A percentile compares a stretch with the other conserved stretches of the same genome.
phyloP scores from a whole-genome alignment of 2,329 filamentous ascomycete genomes.

The Mycosphaerella sp. region DNA sequence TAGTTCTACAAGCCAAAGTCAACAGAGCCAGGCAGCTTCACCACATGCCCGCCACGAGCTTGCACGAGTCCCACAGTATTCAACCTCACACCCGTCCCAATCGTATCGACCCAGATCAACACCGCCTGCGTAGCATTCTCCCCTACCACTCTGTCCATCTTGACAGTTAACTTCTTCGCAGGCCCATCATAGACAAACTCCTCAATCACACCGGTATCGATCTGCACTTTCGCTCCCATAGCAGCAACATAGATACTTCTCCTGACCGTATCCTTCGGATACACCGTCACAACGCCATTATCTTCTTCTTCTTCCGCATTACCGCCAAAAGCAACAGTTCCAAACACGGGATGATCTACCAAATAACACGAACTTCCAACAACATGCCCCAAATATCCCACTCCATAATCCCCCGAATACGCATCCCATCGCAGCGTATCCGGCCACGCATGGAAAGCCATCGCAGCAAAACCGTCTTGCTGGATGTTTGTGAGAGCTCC shows the following conservation, averaged over 20 bases:
- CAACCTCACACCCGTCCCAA: not conserved
- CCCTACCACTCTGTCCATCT: not conserved
- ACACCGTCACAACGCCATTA: constrained; percentile 31
- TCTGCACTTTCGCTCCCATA: constrained; percentile 38
- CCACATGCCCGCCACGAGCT: constrained; percentile 2
- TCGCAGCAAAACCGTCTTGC: constrained; percentile 49
- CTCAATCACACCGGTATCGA: constrained; percentile 43
- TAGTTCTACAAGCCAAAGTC: not conserved
- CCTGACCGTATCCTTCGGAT: constrained; percentile 45
- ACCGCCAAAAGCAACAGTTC: not conserved
- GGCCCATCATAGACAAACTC: constrained; percentile 34
- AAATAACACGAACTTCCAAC: not conserved
- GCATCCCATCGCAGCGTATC: constrained; percentile 53
- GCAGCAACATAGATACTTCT: constrained; percentile 46
- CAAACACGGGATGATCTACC: not conserved
- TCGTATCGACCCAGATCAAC: not conserved
- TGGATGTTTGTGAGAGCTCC: constrained; percentile 53
- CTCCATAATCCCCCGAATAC: constrained; percentile 53
- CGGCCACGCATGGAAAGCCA: constrained; percentile 54
- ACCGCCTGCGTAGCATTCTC: not conserved
- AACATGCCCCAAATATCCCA: not conserved
- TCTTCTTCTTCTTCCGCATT: constrained; percentile 23
- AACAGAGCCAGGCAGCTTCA: not conserved
- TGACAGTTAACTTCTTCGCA: constrained; percentile 20
- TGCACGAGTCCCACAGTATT: not conserved